These are phyloP conservation scores for Salvia miltiorrhiza DNA, from an alignment of 257 asterid genomes.

Conservation along the genomic window DNA sequence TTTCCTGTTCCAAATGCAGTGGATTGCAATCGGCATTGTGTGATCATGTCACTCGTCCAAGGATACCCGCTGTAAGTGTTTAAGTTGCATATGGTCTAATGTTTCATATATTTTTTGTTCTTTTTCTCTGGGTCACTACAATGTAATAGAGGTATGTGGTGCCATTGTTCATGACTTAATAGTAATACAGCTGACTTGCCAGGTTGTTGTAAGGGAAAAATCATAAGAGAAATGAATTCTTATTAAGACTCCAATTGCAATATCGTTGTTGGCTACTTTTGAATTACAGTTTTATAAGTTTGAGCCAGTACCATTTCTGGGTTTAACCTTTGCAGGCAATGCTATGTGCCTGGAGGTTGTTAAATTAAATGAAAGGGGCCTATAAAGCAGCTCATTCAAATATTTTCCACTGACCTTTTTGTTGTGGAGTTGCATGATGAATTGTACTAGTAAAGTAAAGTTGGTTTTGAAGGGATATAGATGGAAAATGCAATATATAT, in stretches of 20 bases:
- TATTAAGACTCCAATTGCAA: slow-evolving; percentile 2
- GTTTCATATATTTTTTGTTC: neutral
- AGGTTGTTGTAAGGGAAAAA: neutral
- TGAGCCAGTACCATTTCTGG: neutral
- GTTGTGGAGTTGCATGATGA: neutral
- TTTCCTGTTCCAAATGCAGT: slow-evolving; percentile 97
- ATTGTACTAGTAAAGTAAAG: neutral
- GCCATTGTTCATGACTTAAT: neutral
- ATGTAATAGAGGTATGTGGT: neutral
- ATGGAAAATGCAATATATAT: no score
- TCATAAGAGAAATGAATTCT: neutral
- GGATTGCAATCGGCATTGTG: slow-evolving; percentile 96
- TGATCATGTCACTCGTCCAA: slow-evolving; percentile 84
- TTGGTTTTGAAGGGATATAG: neutral
- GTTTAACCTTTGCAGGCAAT: neutral
- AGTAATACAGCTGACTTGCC: no score
- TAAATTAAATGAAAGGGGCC: neutral
- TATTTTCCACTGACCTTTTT: neutral
- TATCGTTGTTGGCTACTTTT: neutral
- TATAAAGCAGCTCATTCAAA: neutral
- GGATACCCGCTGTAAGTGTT: slow-evolving; percentile 93
- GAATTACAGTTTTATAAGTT: neutral
- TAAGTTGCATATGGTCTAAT: neutral
- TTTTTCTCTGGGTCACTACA: slow-evolving; percentile 6
- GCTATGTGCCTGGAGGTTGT: no score